These are phyloP conservation scores for Suhomyces ambrosiae DNA, from an alignment of 1,139 yeast species.

Conservation along the genomic window DNA sequence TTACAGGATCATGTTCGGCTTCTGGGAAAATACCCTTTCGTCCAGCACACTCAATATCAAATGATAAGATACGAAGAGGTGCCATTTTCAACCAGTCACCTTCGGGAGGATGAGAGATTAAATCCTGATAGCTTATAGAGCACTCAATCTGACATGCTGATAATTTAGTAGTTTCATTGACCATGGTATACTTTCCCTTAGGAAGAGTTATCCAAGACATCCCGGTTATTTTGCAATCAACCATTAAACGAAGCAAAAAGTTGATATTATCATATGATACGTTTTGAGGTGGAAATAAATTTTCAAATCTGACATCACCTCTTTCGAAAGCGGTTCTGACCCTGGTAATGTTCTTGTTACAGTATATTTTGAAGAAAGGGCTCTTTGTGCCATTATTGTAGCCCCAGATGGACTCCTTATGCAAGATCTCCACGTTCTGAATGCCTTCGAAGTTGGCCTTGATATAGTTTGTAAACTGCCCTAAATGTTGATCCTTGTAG, in stretches of 20 bases:
- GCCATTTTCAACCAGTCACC: conserved; percentile 95
- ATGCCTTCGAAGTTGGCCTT: conserved; percentile 57
- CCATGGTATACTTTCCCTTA: conserved; percentile 60
- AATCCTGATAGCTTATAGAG: conserved; percentile 61
- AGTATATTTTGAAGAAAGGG: conserved; percentile 77
- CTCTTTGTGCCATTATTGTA: conserved; percentile 75
- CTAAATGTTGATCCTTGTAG: conserved; percentile 53
- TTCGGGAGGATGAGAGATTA: conserved; percentile 82
- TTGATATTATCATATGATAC: conserved; percentile 90
- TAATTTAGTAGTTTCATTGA: conserved; percentile 39
- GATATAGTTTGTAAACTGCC: conserved; percentile 51
- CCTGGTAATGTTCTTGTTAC: conserved; percentile 65
- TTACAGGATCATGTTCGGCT: conserved; percentile 89
- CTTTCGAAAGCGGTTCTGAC: conserved; percentile 80
- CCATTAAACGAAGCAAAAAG: conserved; percentile 82
- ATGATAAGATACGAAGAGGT: conserved; percentile 88
- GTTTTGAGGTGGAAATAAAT: conserved; percentile 57
- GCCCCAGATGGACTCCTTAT: conserved; percentile 93
- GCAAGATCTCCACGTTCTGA: conserved; percentile 60
- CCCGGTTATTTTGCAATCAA: conserved; percentile 89
- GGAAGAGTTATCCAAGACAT: conserved; percentile 98
- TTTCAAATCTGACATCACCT: conserved; percentile 72
- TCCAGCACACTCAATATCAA: conserved; percentile 98
- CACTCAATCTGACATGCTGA: conserved; percentile 90
- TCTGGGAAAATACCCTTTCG: conserved; percentile 97